These are phyloP conservation scores for Colletotrichum tabaci DNA, from an alignment of 2,329 filamentous ascomycete genomes.

Conservation along the genomic window DNA sequence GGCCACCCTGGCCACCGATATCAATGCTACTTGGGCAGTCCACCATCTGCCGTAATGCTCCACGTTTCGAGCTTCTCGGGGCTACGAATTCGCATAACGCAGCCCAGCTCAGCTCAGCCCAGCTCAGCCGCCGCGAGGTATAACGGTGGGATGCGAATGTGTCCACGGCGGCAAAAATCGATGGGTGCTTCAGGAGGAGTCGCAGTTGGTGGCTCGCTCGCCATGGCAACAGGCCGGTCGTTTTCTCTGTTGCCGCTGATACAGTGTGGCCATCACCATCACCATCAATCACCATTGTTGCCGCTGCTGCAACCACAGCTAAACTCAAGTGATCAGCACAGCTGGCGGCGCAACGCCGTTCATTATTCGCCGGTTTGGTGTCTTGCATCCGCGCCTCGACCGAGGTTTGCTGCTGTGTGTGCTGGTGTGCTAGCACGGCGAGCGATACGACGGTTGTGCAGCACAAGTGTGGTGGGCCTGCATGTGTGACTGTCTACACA, in stretches of 20 bases:
- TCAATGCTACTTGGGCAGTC: conserved; percentile 37
- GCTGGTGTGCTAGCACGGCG: conserved; percentile 26
- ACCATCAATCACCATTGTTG: conserved; percentile 2
- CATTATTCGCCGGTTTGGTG: conserved; percentile 31
- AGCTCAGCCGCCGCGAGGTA: conserved; percentile 31
- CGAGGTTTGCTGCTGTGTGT: not conserved
- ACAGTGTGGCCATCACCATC: conserved; percentile 18
- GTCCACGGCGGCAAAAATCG: conserved; percentile 26
- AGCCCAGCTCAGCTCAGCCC: not conserved
- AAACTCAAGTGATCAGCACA: conserved; percentile 32
- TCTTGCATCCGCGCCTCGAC: conserved; percentile 38
- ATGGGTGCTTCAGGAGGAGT: conserved; percentile 13
- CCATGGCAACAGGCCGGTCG: conserved; percentile 17
- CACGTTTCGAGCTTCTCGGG: conserved; percentile 26
- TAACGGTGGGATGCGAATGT: conserved; percentile 35
- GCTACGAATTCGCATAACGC: not conserved
- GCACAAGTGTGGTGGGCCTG: conserved; percentile 36
- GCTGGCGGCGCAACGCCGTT: conserved; percentile 27
- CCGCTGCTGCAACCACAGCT: conserved; percentile 32
- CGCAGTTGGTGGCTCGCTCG: conserved; percentile 30
- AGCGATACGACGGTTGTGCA: conserved; percentile 42
- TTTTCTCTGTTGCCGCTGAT: conserved; percentile 25
- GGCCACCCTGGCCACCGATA: conserved; percentile 23
- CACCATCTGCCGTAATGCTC: conserved; percentile 28
- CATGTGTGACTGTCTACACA: conserved; percentile 41